Base-by-base conservation (phyloP, 208 protist genomes). In the Wallacemonas sp. region DNA sequence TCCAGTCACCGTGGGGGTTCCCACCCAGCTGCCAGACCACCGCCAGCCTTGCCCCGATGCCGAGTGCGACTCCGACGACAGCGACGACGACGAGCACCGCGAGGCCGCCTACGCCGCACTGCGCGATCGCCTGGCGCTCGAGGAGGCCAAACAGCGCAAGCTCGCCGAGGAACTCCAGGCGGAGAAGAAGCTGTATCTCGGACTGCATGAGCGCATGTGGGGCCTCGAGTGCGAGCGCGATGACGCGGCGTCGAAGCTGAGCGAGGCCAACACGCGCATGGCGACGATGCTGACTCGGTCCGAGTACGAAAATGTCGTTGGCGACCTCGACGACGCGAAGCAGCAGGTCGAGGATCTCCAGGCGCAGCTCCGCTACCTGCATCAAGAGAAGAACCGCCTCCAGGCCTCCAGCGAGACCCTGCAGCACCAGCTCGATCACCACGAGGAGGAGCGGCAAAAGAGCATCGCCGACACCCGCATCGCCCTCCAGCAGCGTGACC, bases 201-300 rank as follows among this genome's bases (percentile, higher is more conserved):
- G 62, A 19, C 63, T 93, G 41, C 69, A 82, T 43, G 87, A 93
- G 70, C 75, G 80, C 4, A 88, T 90, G 78, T 93, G 87, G 87
- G 48, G 49, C 5, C 56, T 90, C 44, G 87, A 93, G 70, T 56
- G 76, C 23, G 65, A 84, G 34, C 78, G 70, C 36, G 84, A 85
- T 26, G 72, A 71, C 23, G 82, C 82, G 1, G 52, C 58, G 33
- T 60, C 55, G 24, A 47, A 43, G 26, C 56, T 60, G 36, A 67
- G 76, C 2, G 72, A 63, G 16, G 70, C 64, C 21, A 48, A 75
- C 30, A 57, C 60, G 38, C 71, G 49, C 24, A 62, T 83, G 77
- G 12, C n/a, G 4, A 66, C 57, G 1, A 90, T 83, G 83, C 67
- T 85, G 27, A 64, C 70, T 29, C 78, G 81, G 11, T 75, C 76